Evolutionary conservation across 306 rosid genomes (phyloP).

Genomic region (Comarum palustre): DNA sequence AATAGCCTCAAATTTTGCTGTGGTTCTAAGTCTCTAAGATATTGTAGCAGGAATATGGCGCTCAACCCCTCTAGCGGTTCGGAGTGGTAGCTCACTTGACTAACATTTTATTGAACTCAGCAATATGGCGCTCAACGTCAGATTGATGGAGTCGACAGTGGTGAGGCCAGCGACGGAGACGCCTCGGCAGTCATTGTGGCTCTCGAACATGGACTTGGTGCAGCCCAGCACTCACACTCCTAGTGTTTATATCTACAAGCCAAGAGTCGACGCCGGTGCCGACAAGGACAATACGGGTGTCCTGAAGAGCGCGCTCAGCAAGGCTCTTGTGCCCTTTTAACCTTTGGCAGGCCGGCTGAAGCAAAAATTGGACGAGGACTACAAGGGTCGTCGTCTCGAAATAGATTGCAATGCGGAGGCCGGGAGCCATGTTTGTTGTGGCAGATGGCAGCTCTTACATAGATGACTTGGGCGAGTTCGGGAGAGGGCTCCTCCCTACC

Average conservation of each 20-base stretch:
- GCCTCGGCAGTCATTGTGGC: slow-evolving; percentile 55
- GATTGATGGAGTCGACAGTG: slow-evolving; percentile 59
- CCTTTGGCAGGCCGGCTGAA: slow-evolving; percentile 80
- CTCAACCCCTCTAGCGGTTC: no score
- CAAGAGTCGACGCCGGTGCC: slow-evolving; percentile 19
- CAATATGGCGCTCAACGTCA: slow-evolving; percentile 52
- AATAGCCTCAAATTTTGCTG: no score
- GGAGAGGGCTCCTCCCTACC: slow-evolving; percentile 59
- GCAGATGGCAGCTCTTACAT: slow-evolving; percentile 48
- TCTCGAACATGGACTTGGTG: slow-evolving; percentile 72
- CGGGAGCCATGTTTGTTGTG: slow-evolving; percentile 72
- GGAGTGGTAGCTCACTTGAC: no score
- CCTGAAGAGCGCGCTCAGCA: slow-evolving; percentile 57
- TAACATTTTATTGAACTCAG: no score
- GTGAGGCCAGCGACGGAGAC: slow-evolving; percentile 65
- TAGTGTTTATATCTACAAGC: slow-evolving; percentile 66
- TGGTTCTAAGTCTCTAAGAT: no score
- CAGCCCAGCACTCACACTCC: slow-evolving; percentile 70
- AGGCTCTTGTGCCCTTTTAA: slow-evolving; percentile 67
- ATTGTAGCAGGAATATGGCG: no score
- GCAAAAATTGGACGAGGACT: slow-evolving; percentile 40
- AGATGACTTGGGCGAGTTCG: slow-evolving; percentile 77
- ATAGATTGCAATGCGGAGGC: slow-evolving; percentile 65
- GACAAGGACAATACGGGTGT: slow-evolving; percentile 29
- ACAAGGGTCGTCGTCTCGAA: slow-evolving; percentile 53